These are phyloP conservation scores for Exsudoporus frostii DNA, from an alignment of 768 basidiomycete genomes.

Conservation along the genomic window DNA sequence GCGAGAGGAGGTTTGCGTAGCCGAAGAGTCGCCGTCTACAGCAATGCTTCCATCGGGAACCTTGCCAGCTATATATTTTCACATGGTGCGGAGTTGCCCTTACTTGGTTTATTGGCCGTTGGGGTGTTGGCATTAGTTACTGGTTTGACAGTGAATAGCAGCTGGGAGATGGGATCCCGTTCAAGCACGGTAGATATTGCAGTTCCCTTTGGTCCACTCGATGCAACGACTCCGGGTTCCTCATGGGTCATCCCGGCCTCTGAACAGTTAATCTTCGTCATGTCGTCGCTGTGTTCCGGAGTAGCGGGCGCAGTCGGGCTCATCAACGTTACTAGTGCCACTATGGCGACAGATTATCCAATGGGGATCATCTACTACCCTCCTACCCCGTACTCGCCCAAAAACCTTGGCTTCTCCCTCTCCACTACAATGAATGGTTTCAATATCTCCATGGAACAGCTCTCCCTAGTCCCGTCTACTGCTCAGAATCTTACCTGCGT, in stretches of 20 bases:
- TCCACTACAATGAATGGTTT: conserved; percentile 13
- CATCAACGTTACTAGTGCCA: conserved; percentile 1
- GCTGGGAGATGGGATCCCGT: neutral
- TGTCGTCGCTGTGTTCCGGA: conserved; percentile 3
- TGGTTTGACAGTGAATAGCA: conserved; percentile 9
- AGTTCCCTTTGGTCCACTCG: conserved; percentile 4
- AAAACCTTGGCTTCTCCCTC: neutral
- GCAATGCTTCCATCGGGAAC: conserved; percentile 8
- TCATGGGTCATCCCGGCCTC: neutral
- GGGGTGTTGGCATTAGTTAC: conserved; percentile 15
- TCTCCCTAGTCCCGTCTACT: conserved; percentile 10
- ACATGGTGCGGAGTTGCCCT: conserved; percentile 7
- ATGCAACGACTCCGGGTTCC: neutral
- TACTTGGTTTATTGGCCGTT: conserved; percentile 5
- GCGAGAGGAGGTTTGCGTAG: conserved; percentile 8
- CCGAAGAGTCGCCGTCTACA: conserved; percentile 12
- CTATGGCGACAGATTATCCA: neutral
- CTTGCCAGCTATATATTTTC: conserved; percentile 2
- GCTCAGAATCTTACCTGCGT: conserved; percentile 10
- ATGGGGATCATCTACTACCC: conserved; percentile 12
- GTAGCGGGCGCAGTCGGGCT: neutral
- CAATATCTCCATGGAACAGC: conserved; percentile 11
- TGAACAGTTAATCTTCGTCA: neutral
- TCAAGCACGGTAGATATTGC: accelerated
- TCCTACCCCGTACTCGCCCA: neutral